Percentiles rank a stretch among this genome's conserved stretches.
These are phyloP conservation scores for Tephrocybe rancida DNA, from an alignment of 768 basidiomycete species.

Conservation along the genomic window DNA sequence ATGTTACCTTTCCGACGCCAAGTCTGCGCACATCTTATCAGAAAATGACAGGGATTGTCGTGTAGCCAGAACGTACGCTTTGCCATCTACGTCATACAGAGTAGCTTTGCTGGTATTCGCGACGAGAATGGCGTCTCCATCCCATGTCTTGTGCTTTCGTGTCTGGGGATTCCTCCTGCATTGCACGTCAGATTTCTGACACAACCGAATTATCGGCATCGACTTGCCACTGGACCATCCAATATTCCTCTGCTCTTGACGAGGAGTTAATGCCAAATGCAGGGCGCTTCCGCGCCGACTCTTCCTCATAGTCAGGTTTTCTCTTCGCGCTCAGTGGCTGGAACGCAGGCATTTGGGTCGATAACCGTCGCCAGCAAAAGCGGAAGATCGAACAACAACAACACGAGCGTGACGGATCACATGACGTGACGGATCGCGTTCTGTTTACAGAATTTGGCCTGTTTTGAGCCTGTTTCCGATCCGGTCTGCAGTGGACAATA, in stretches of 20 bases:
- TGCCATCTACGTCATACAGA: conserved; percentile 66
- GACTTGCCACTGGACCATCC: conserved; percentile 79
- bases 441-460: neutral
- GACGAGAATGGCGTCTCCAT: conserved; percentile 75
- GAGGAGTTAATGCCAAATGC: conserved; percentile 19
- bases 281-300: conserved; percentile 31
- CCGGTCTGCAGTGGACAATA: neutral
- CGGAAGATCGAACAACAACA: neutral
- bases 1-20: conserved; percentile 50
- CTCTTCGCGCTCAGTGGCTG: conserved; percentile 34
- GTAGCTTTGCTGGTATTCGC: conserved; percentile 46
- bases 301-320: conserved; percentile 33
- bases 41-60: neutral
- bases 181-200: neutral
- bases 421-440: conserved; percentile 9
- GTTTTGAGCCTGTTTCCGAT: neutral
- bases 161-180: conserved; percentile 66
- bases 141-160: conserved; percentile 92
- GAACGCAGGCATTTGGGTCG: conserved; percentile 32
- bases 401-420: conserved; percentile 8
- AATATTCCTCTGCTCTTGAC: conserved; percentile 38
- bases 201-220: neutral
- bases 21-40: conserved; percentile 38
- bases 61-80: conserved; percentile 51
- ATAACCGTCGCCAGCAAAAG: too few relatives aligned